Evolutionary conservation across 2,329 filamentous ascomycete genomes (phyloP).

Genomic region (Ambrosiella xylebori): DNA sequence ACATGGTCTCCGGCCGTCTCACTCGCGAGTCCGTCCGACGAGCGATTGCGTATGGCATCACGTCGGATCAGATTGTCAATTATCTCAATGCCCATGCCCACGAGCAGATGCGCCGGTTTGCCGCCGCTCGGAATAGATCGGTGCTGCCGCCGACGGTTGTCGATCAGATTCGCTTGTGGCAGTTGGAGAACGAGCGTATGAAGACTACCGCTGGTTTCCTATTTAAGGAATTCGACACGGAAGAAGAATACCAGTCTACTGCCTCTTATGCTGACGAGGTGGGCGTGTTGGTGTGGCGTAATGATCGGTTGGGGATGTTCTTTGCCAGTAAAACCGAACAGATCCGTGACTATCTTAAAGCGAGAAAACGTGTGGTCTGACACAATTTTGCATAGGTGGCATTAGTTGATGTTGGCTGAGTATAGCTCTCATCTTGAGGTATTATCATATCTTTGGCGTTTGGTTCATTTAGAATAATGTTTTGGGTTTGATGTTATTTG

Average conservation of each 20-base stretch:
- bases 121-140: constrained; percentile 40
- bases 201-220: constrained; percentile 67
- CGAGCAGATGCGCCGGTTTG: constrained; percentile 69
- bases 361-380: constrained; percentile 31
- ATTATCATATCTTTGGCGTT: not conserved
- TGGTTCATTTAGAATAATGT: not conserved
- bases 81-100: constrained; percentile 89
- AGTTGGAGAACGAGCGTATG: constrained; percentile 92
- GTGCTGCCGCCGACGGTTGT: constrained; percentile 88
- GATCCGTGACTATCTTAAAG: constrained; percentile 62
- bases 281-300: constrained; percentile 78
- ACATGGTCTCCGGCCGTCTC: constrained; percentile 82
- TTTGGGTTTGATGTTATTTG: not conserved
- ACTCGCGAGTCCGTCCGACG: constrained; percentile 75
- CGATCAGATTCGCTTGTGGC: constrained; percentile 94
- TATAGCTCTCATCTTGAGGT: too few relatives aligned
- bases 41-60: constrained; percentile 82
- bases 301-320: constrained; percentile 63
- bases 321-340: constrained; percentile 88
- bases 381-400: not conserved
- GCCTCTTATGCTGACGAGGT: constrained; percentile 73
- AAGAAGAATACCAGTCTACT: constrained; percentile 52
- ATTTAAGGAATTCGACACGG: constrained; percentile 70
- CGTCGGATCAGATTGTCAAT: constrained; percentile 82
- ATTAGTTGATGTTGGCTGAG: too few relatives aligned